Evolutionary conservation across 1,284 basidiomycete species (phyloP), one percentile per base, ranked within the genome.

Genomic region (Leccinum pachyderme): DNA sequence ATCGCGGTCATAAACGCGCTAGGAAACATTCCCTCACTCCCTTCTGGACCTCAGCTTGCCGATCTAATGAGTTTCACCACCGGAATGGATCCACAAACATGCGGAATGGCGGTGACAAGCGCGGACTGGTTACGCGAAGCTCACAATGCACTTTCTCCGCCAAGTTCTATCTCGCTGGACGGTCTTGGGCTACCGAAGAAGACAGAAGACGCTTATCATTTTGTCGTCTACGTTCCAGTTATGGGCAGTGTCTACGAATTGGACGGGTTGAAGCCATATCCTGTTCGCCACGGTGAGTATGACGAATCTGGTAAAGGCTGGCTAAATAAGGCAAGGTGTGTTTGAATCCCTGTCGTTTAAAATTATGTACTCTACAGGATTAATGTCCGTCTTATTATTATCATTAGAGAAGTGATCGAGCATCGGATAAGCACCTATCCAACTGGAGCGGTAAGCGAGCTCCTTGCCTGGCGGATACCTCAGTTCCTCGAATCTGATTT

Each of bases 1-100:
- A 78, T 98, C 44, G 94, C 95, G 1, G 91, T 97, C 22, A 76
- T 97, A 59, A 98, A 98, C 69, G 93, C 92, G 27, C 79, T 94
- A n/a, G 90, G 92, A 65, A 96, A 96, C 72, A 89, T 96, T 58
- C 83, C 84, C 1, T 80, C 81, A 5, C 79, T 93, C 24, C 72
- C 77, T 39, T 81, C 81, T 56, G 91, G 92, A 7, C 66, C 81
- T 4, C 87, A 92, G 66, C 79, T 97, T 7, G 73, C 78, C 18
- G 88, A 94, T 53, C 74, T 97, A 43, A 76, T 87, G 59, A 81
- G 77, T 43, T 98, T 98, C 66, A 88, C 89, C 2, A 75, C 78
- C 2, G 92, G 86, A 41, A 91, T 95, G 89, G 89, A 92, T 66
- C 81, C 91, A 6, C 85, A 91, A 68, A 94, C 86, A 56, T 84